Evolutionary conservation across 768 basidiomycete genomes (phyloP), one percentile per base, ranked within the genome.

Genomic region (Calvatia gigantea): DNA sequence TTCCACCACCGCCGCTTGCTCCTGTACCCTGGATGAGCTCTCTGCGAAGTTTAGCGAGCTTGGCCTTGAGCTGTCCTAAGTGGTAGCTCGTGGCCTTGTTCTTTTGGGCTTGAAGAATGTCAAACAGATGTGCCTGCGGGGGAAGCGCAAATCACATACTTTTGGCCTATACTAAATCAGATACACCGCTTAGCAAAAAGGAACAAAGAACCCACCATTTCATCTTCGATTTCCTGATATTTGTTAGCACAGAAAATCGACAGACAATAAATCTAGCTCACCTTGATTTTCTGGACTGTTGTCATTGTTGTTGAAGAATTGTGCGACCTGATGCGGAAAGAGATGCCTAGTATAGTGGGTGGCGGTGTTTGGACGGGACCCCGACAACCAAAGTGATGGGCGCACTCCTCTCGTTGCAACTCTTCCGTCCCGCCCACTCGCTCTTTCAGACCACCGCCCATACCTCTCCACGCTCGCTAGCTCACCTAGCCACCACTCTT

Each of bases 61-160:
- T 99, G 54, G 97, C 96, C 71, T 98, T 98, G 69, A 98, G 86
- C 75, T 95, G 92, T 51, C 95, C 95, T 57, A 97, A 74, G 76
- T 96, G 94, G 71, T 95, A 95, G 75, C 91, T 93, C 62, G 91
- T 93, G 75, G 91, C 91, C 84, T 94, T 94, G 73, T 94, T 94
- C 72, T 94, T 94, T 79, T 94, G 91, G 67, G 91, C 91, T 94
- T 70, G n/a, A 62, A 49, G 47, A 21, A 43, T 28, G 58, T 66
- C 51, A 68, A 58, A 47, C n/a, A 53, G 46, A 51, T 49, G 44
- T 50, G 49, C 17, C 15, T 23, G 48, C 41, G 35, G 14, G 21
- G 39, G 45, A 35, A 49, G 54, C 23, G 44, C 28, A 58, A 37
- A 35, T 52, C 49, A 76, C 79, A 67, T 79, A 91, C 89, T 94